A percentile compares a stretch with the other conserved stretches of the same genome.
Conservation (phyloP, 2,329 filamentous ascomycete species). For the Aureobasidium sp. region DNA sequence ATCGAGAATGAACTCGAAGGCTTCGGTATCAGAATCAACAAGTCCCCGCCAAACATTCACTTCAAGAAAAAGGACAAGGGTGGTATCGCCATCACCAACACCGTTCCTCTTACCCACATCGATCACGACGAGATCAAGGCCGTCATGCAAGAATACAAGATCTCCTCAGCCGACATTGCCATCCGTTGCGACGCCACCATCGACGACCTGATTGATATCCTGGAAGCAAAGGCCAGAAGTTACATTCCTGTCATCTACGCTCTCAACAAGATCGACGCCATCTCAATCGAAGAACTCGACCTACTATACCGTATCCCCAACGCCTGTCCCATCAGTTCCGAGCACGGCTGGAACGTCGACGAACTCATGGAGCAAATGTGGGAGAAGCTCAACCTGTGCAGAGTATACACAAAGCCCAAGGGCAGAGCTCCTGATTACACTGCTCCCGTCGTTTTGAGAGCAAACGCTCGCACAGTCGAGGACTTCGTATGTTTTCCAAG, state of each 20-base stretch:
- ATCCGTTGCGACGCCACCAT: conserved; percentile 97
- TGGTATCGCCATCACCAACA: conserved; percentile 92
- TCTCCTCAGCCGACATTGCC: conserved; percentile 92
- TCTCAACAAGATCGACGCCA: conserved; percentile 97
- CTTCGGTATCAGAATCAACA: conserved; percentile 97
- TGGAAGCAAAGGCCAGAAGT: conserved; percentile 87
- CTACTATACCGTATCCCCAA: conserved; percentile 94
- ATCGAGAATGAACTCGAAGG: conserved; percentile 95
- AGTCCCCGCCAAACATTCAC: conserved; percentile 93
- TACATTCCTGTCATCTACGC: conserved; percentile 99
- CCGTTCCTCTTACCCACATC: conserved; percentile 84
- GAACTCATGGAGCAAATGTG: conserved; percentile 97
- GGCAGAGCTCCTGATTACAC: conserved; percentile 89
- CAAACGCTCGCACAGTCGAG: conserved; percentile 79
- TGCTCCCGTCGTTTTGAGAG: conserved; percentile 78
- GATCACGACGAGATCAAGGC: conserved; percentile 95
- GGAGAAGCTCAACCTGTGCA: conserved; percentile 85
- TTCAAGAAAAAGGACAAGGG: conserved; percentile 99
- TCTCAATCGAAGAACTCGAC: conserved; percentile 95
- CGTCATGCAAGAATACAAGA: conserved; percentile 94
- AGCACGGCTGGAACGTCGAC: conserved; percentile 93
- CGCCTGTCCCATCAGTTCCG: conserved; percentile 92
- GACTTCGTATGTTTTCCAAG: conserved; percentile 71
- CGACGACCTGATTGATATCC: conserved; percentile 90
- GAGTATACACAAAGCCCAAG: conserved; percentile 98